Percentiles rank a stretch among this genome's conserved stretches.
Conservation (phyloP, 2,329 filamentous ascomycete genomes). For the Phyllosticta ampelicida region DNA sequence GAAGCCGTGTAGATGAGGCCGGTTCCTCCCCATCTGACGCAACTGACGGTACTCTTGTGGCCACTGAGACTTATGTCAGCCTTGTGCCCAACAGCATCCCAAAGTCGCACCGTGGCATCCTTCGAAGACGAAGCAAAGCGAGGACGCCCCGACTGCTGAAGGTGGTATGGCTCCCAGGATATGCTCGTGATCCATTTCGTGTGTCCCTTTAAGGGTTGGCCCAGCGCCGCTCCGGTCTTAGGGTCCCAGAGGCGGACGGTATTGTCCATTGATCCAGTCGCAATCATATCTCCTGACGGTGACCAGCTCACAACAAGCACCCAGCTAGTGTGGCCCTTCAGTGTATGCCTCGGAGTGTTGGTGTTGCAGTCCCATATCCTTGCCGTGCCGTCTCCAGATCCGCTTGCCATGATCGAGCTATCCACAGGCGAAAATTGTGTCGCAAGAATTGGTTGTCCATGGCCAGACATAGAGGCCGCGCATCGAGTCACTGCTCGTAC, state of each 20-base stretch:
- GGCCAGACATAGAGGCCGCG: constrained; percentile 77
- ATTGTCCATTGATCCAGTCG: constrained; percentile 89
- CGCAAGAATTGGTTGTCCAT: constrained; percentile 81
- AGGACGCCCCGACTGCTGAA: constrained; percentile 61
- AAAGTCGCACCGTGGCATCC: constrained; percentile 78
- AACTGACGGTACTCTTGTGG: constrained; percentile 81
- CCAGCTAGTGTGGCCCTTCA: constrained; percentile 84
- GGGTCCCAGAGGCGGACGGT: constrained; percentile 85
- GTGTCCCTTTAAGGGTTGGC: constrained; percentile 69
- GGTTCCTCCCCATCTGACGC: constrained; percentile 89
- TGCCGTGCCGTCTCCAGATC: constrained; percentile 82
- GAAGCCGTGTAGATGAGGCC: constrained; percentile 48
- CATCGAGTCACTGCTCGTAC: constrained; percentile 88
- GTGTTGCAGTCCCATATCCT: constrained; percentile 93
- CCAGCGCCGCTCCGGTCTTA: constrained; percentile 62
- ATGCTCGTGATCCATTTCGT: constrained; percentile 80
- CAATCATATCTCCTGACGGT: constrained; percentile 68
- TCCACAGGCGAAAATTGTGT: constrained; percentile 74
- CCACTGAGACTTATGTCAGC: constrained; percentile 77
- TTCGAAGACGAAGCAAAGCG: constrained; percentile 81
- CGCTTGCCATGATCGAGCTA: constrained; percentile 71
- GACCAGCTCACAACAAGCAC: constrained; percentile 81
- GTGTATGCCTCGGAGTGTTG: constrained; percentile 73
- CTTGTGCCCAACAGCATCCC: constrained; percentile 67
- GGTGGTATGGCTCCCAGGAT: constrained; percentile 88